These are phyloP conservation scores for Phycomyces blakesleeanus DNA, from an alignment of 192 early-diverging fungal genomes.

Conservation along the genomic window DNA sequence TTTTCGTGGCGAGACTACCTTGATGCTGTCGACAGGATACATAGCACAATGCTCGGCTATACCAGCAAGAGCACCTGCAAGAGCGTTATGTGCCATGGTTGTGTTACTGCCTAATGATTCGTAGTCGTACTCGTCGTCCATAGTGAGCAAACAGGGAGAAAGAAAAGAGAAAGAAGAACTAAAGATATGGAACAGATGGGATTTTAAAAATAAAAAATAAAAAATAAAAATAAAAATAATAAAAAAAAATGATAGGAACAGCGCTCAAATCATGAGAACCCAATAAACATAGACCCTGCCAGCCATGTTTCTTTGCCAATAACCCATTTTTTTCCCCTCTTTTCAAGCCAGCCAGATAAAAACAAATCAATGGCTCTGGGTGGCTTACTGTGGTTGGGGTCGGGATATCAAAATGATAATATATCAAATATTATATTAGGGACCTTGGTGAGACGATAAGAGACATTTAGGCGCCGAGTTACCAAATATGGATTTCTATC, in stretches of 20 bases:
- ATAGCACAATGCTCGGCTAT: constrained; percentile 95
- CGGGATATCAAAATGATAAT: too few species aligned
- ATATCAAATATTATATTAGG: too few species aligned
- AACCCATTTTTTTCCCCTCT: too few species aligned
- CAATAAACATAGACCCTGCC: not conserved
- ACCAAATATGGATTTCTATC: too few species aligned
- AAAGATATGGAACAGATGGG: not conserved
- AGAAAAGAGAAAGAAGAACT: not conserved
- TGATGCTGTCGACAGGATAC: constrained; percentile 92
- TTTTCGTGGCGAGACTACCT: constrained; percentile 50
- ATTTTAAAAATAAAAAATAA: not conserved
- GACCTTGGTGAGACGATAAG: too few species aligned
- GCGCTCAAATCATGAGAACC: not conserved
- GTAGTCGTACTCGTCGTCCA: constrained; percentile 76
- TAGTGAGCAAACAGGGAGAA: constrained; percentile 6
- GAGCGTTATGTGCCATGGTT: constrained; percentile 70
- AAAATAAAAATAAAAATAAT: not conserved
- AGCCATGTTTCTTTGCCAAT: too few species aligned
- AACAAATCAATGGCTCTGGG: too few species aligned
- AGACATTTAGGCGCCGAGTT: too few species aligned
- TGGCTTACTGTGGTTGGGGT: too few species aligned
- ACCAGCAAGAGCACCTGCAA: constrained; percentile 93
- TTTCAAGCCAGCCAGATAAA: too few species aligned
- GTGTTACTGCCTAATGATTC: constrained; percentile 83
- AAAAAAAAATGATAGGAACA: not conserved